phyloP scores from a whole-genome alignment of 495 filamentous ascomycete genomes.

The Penicillium pancosmium region DNA sequence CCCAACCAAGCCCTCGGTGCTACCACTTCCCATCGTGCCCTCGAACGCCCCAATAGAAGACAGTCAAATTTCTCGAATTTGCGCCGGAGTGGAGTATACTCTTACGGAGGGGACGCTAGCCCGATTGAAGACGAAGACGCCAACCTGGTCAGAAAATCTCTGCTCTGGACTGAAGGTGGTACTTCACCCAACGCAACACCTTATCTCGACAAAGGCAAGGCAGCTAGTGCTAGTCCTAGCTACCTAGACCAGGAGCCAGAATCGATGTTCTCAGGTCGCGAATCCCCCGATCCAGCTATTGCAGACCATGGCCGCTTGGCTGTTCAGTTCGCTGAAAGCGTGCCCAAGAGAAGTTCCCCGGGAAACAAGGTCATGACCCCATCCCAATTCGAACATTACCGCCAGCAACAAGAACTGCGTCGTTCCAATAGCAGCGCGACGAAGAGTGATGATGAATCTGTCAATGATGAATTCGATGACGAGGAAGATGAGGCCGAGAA shows the following conservation, averaged over 20 bases:
- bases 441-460: conserved; percentile 50
- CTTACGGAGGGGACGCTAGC: conserved; percentile 47
- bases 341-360: conserved; percentile 42
- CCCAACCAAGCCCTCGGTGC: conserved; percentile 27
- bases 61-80: conserved; percentile 42
- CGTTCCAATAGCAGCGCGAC: conserved; percentile 53
- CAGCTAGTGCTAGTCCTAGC: conserved; percentile 12
- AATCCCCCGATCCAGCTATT: conserved; percentile 40
- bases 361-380: conserved; percentile 85
- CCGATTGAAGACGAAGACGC: conserved; percentile 69
- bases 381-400: conserved; percentile 82
- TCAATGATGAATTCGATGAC: conserved; percentile 68
- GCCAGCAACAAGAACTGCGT: conserved; percentile 73
- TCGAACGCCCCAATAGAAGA: conserved; percentile 31
- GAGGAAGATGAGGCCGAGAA: conserved; percentile 86
- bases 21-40: conserved; percentile 42
- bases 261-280: conserved; percentile 24
- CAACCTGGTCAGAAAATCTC: conserved; percentile 63
- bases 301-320: conserved; percentile 59
- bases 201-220: conserved; percentile 46
- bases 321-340: conserved; percentile 46
- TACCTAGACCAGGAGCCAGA: conserved; percentile 18
- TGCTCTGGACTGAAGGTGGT: conserved; percentile 36
- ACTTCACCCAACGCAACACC: conserved; percentile 47
- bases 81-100: conserved; percentile 49